These are phyloP conservation scores for Penicillium sp. DNA, from an alignment of 2,329 filamentous ascomycete genomes.

Conservation along the genomic window DNA sequence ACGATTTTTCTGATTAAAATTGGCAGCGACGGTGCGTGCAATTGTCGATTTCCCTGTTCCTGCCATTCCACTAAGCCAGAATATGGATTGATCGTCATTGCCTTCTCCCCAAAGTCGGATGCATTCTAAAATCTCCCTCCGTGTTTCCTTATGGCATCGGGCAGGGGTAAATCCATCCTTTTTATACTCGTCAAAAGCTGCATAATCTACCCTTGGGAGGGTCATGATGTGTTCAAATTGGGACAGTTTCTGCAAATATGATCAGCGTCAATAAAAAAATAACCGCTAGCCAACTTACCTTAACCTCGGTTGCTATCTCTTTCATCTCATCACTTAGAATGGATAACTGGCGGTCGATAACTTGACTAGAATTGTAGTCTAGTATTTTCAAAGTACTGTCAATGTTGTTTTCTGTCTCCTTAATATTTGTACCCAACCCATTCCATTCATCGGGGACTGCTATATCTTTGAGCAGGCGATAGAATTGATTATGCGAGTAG, in stretches of 20 bases:
- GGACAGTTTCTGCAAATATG: neutral
- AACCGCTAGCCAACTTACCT: neutral
- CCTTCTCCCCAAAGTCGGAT: neutral
- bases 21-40: neutral
- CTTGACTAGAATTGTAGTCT: neutral
- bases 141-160: neutral
- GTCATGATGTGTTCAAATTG: neutral
- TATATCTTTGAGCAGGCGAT: neutral
- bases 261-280: neutral
- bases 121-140: neutral
- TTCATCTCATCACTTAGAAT: neutral
- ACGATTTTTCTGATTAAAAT: neutral
- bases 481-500: neutral
- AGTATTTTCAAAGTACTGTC: neutral
- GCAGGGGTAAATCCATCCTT: neutral
- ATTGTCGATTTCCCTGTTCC: neutral
- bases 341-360: neutral
- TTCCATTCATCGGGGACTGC: neutral
- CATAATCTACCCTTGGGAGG: neutral
- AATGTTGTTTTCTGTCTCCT: neutral
- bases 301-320: neutral
- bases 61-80: conserved; percentile 26
- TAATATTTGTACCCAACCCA: neutral
- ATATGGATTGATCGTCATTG: conserved; percentile 15
- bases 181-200: neutral